phyloP scores from a whole-genome alignment of 768 basidiomycete genomes.

The Trametes cubensis region DNA sequence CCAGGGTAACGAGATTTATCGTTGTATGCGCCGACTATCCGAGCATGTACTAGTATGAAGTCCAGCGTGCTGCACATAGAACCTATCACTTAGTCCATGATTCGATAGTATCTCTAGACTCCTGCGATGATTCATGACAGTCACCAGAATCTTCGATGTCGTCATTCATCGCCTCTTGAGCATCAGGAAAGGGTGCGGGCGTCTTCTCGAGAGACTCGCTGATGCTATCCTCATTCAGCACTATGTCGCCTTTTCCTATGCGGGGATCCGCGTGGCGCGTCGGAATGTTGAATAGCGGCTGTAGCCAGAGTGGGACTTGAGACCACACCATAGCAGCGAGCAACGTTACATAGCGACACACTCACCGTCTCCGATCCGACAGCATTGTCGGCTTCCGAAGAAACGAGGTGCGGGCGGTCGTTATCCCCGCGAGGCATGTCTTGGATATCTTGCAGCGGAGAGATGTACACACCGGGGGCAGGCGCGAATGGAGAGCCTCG shows the following conservation, averaged over 20 bases:
- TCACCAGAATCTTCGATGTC: conserved; percentile 1
- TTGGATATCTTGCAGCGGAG: conserved; percentile 31
- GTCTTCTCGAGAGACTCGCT: background rate
- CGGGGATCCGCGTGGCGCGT: too few species aligned
- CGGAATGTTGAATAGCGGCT: too few species aligned
- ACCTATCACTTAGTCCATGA: conserved; percentile 34
- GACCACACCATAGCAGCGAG: background rate
- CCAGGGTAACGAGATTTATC: too few species aligned
- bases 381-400: too few species aligned
- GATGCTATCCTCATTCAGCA: background rate
- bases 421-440: background rate
- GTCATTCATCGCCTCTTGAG: background rate
- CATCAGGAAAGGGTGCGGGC: too few species aligned
- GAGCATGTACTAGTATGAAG: background rate
- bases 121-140: conserved; percentile 15
- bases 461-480: conserved; percentile 33
- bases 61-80: background rate
- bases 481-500: conserved; percentile 25
- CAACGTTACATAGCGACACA: background rate
- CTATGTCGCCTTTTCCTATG: background rate
- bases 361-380: background rate
- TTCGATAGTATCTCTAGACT: conserved; percentile 40
- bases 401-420: background rate
- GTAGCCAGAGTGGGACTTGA: too few species aligned
- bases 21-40: too few species aligned